Evolutionary conservation across 2,329 filamentous ascomycete genomes (phyloP), one percentile per base, ranked within the genome.

Genomic region (Alternaria sp.): DNA sequence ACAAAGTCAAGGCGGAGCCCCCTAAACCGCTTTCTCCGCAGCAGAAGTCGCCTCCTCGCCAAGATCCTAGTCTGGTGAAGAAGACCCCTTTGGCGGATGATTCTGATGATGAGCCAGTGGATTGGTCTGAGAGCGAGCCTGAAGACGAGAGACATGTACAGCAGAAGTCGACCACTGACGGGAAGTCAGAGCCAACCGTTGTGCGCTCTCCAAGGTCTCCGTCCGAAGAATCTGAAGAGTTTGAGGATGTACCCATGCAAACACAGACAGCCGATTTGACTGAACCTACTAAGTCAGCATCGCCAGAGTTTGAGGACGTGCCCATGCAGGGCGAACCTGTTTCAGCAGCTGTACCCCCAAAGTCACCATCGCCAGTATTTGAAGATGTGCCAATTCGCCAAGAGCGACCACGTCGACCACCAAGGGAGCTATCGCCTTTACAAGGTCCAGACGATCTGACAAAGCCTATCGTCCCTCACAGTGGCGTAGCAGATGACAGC

Each of bases 121-220:
- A 87, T 1, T 88, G 86, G 86, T 85, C 85, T 5, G 85, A 85
- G 36, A 87, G 86, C 65, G 85, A 87, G 25, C 70, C 72, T 28
- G 77, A 79, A 54, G 62, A 68, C 6, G 73, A 74, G 46, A 61
- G 40, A 55, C 63, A 23, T 15, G 32, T 50, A 26, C 50, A 51
- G 45, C 13, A 54, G 19, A 44, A 63, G 32, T 23, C 50, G 15
- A 54, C 61, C 43, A 11, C 32, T 51, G 45, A n/a, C 1, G 28
- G 30, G 10, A 12, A 30, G n/a, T 9, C 28, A 32, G 5, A 71
- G 15, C 74, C 73, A 58, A 83, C 82, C 13, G 72, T 76, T 2
- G 43, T 50, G 13, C 43, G 61, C 15, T 46, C 64, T 50, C 59
- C 72, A 13, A 79, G 73, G 62, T 85, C 84, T 8, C 76, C 79